Evolutionary conservation across 164 flowering plant species (phyloP), one percentile per base, ranked within the genome.

Genomic region (Vitis rupestris): DNA sequence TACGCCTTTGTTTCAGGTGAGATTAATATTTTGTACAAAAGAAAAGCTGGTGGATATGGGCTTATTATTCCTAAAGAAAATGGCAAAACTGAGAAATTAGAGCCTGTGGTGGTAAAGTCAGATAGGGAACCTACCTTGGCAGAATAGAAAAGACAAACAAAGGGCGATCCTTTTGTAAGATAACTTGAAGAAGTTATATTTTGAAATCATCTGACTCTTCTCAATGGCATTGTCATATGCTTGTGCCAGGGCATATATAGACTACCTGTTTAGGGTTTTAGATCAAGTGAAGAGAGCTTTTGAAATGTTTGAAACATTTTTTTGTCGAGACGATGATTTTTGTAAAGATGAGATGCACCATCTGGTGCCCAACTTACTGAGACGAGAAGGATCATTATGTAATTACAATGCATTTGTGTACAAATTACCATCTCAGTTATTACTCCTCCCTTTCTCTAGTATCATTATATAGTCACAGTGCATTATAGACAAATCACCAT

Each of bases 21-120:
- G 72, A 83, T 94, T 48, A 94, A 94, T 72, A 89, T 94, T 51
- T 30, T 87, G n/a, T 94, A 92, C 86, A 89, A 83, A 75, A 82
- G 99, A 74, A 92, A 87, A 76, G 81, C 80, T 9, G 96, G 99
- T 58, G 99, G 99, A 0, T 94, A 94, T 71, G 99, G 99, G 47
- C 77, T 94, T 49, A 94, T 94, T 64, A 84, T 94, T 70, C 99
- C 99, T 1, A 92, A 92, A 81, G 88, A 69, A 59, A 68, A 83
- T 72, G 93, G 88, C 11, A 70, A 83, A 76, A 75, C 77, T 63
- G 87, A 85, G 75, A 79, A 82, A 68, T 31, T 83, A 2, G 94
- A 86, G 76, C 78, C 81, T 16, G 48, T 79, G 67, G 72, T 63
- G 31, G 68, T 73, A 14, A 86, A 87, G 61, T 65, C 76, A 57